A percentile compares a stretch with the other conserved stretches of the same genome.
Evolutionary conservation across 306 rosid genomes (phyloP).

Genomic region (Gleditsia sinensis): DNA sequence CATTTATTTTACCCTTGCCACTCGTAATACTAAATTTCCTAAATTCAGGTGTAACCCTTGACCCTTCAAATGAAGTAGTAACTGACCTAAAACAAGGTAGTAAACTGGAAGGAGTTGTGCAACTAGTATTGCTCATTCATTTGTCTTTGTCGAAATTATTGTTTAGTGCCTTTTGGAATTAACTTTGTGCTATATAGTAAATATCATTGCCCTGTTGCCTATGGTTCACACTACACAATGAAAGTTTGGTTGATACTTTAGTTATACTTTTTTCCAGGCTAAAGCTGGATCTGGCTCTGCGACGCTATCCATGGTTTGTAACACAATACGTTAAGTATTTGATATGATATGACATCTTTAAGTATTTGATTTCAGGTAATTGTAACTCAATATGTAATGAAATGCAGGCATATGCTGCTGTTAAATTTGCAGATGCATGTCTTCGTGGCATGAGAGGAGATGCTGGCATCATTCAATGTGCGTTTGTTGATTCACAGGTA

Average conservation of each 20-base stretch:
- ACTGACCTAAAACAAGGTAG: background rate
- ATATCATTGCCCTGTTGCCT: slow-evolving; percentile 3
- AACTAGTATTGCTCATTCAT: background rate
- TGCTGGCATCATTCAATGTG: slow-evolving; percentile 67
- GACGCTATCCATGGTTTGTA: slow-evolving; percentile 56
- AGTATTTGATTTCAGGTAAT: slow-evolving; percentile 15
- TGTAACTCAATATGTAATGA: slow-evolving; percentile 20
- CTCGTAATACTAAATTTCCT: background rate
- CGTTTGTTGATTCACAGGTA: slow-evolving; percentile 76
- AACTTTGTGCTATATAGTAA: background rate
- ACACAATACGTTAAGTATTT: slow-evolving; percentile 10
- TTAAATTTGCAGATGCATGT: slow-evolving; percentile 84
- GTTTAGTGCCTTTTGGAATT: background rate
- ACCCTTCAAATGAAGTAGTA: background rate
- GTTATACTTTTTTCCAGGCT: slow-evolving; percentile 55
- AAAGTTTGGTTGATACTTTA: slow-evolving; percentile 26
- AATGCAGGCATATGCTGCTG: slow-evolving; percentile 91
- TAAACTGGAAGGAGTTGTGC: background rate
- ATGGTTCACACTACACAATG: background rate
- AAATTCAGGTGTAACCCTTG: background rate
- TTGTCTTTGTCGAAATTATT: slow-evolving; percentile 7
- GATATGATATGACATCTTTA: slow-evolving; percentile 3
- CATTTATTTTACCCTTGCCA: background rate
- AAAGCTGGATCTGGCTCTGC: slow-evolving; percentile 83
- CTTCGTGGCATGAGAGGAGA: slow-evolving; percentile 83